Evolutionary conservation across 2,329 filamentous ascomycete genomes (phyloP).

Genomic region (Metarhizium sp.): DNA sequence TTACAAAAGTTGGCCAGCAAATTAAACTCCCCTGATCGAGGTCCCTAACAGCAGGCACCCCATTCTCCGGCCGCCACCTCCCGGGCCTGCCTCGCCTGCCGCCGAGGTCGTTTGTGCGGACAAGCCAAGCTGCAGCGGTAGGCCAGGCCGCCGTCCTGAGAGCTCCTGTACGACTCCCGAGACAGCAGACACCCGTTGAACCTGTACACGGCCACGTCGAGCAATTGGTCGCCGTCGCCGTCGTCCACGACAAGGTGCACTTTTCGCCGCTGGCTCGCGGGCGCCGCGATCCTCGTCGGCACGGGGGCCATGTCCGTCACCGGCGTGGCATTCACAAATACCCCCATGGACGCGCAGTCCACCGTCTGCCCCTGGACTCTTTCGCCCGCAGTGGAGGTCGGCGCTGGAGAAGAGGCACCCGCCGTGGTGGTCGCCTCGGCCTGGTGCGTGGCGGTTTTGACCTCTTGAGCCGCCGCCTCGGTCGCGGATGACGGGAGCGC

Average conservation of each 20-base stretch:
- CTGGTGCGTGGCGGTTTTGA: not conserved
- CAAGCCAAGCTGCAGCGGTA: conserved; percentile 7
- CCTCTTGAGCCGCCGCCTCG: not conserved
- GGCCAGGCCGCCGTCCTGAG: not conserved
- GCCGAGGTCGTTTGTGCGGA: not conserved
- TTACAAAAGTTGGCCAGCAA: too few species aligned
- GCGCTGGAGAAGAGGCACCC: not conserved
- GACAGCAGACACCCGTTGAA: conserved; percentile 8
- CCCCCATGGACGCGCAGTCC: conserved; percentile 1
- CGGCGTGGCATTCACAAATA: not conserved
- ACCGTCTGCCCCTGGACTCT: not conserved
- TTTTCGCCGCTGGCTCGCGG: not conserved
- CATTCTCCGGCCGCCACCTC: conserved; percentile 3
- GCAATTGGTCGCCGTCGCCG: not conserved
- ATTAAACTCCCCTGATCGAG: too few species aligned
- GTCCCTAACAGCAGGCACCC: conserved; percentile 2
- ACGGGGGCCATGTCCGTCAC: not conserved
- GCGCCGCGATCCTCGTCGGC: not conserved
- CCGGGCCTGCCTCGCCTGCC: conserved; percentile 1
- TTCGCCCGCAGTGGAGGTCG: not conserved
- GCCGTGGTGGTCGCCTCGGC: not conserved
- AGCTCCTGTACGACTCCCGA: conserved; percentile 3
- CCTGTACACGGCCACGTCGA: conserved; percentile 7
- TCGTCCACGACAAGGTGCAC: not conserved
- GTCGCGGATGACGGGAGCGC: not conserved